Evolutionary conservation across 1,139 yeast genomes (phyloP).

Genomic region (Hyphopichia khmerensis): DNA sequence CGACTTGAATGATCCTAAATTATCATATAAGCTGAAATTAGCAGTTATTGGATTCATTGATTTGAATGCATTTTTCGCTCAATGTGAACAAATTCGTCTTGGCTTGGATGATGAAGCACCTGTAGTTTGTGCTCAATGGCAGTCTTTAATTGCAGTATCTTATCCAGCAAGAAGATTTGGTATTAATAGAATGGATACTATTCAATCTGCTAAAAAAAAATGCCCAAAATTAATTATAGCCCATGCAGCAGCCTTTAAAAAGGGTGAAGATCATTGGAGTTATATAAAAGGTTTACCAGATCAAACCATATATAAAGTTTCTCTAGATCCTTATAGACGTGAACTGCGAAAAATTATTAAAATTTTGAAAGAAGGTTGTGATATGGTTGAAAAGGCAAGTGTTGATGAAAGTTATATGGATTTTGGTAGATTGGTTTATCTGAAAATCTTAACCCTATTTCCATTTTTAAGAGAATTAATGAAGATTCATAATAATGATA

Average conservation of each 20-base stretch:
- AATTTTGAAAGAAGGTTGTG: constrained; percentile 56
- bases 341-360: constrained; percentile 79
- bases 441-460: constrained; percentile 13
- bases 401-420: constrained; percentile 92
- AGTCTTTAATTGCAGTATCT: constrained; percentile 81
- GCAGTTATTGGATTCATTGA: constrained; percentile 84
- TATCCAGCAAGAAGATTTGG: constrained; percentile 88
- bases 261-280: constrained; percentile 83
- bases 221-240: constrained; percentile 77
- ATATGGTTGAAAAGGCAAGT: constrained; percentile 85
- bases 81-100: constrained; percentile 80
- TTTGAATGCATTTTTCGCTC: constrained; percentile 94
- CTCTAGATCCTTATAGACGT: constrained; percentile 85
- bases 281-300: constrained; percentile 48
- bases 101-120: constrained; percentile 69
- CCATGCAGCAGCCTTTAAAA: constrained; percentile 91
- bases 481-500: constrained; percentile 14
- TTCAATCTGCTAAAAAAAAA: constrained; percentile 65
- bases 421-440: constrained; percentile 52
- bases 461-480: constrained; percentile 11
- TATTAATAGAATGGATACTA: constrained; percentile 71
- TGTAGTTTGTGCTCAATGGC: constrained; percentile 94
- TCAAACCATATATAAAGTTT: constrained; percentile 68
- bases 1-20: constrained; percentile 43
- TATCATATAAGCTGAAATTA: constrained; percentile 63